Base-by-base conservation (phyloP, 2,329 filamentous ascomycete genomes). In the Apiospora sp. region DNA sequence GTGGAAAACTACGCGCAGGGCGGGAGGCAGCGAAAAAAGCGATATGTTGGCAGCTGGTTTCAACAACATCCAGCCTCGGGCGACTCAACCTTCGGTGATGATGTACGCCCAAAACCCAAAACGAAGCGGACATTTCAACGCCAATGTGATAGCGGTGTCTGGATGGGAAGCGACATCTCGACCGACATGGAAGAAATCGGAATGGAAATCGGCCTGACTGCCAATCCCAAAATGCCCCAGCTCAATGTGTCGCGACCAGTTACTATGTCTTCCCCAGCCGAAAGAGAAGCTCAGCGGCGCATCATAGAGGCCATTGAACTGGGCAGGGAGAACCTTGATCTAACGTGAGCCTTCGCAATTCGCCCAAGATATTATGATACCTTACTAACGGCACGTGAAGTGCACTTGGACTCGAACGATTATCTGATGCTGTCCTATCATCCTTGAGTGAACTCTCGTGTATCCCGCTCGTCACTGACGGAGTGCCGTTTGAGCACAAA, bases 91-190 rank as follows among this genome's bases (percentile, higher is more conserved):
- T 85, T 87, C 72, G 81, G 82, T 58, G 71, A 88, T 16, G 77
- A 79, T 27, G 73, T 75, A 72, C 82, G 76, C 37, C 79, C 79
- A 41, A 77, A 77, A 72, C 81, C 80, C 30, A 84, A 83, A 77
- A 80, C 76, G 19, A 91, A 88, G 79, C 85, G 90, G 51, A 84
- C 84, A 19, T 84, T 93, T 71, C 83, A 86, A 76, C 86, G 90
- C 70, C 89, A 92, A 75, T 83, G 88, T 72, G 92, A 94, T 81
- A 93, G 92, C 80, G 91, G 91, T 69, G 88, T 94, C 3, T 94
- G 88, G 82, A 87, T 94, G 83, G 90, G 87, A 4, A 92, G 90
- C 74, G 92, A 93, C 72, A 82, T 79, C 75, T 82, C 80, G 41
- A 84, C 82, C 48, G 84, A 87, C 44, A 82, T 84, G 14, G 87